A percentile compares a stretch with the other conserved stretches of the same genome.
phyloP scores from a whole-genome alignment of 1,284 basidiomycete species.

The Ceratobasidium sp. region DNA sequence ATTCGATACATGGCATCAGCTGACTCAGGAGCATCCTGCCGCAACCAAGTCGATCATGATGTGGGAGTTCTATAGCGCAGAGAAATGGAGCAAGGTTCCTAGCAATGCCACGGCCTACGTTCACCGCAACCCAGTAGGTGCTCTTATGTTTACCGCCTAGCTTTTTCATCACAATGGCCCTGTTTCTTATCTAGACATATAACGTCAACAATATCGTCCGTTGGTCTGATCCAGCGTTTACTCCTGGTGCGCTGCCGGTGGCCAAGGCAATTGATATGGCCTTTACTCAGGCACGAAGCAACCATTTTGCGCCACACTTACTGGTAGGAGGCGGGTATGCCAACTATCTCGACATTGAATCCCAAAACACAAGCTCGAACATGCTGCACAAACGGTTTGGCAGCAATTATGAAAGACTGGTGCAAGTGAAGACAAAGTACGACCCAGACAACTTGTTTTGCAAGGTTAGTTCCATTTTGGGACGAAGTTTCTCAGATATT shows the following conservation, averaged over 20 bases:
- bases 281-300: background rate
- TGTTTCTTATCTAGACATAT: background rate
- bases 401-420: no score
- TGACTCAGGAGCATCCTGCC: constrained; percentile 7
- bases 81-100: constrained; percentile 53
- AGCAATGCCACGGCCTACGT: constrained; percentile 51
- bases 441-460: constrained; percentile 39
- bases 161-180: no score
- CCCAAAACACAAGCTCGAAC: background rate
- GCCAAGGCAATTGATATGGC: background rate
- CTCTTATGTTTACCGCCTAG: background rate
- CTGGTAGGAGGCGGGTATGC: constrained; percentile 4
- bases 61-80: constrained; percentile 56
- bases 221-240: background rate
- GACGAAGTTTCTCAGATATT: no score
- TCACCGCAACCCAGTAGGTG: constrained; percentile 29
- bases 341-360: constrained; percentile 24
- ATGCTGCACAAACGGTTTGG: no score
- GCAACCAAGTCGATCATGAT: constrained; percentile 45
- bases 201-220: background rate
- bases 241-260: background rate
- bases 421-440: constrained; percentile 38
- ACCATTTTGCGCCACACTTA: background rate
- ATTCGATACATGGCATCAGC: no score
- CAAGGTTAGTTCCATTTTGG: no score